Base-by-base conservation (phyloP, 306 rosid genomes). In the Vachellia pachyceras region DNA sequence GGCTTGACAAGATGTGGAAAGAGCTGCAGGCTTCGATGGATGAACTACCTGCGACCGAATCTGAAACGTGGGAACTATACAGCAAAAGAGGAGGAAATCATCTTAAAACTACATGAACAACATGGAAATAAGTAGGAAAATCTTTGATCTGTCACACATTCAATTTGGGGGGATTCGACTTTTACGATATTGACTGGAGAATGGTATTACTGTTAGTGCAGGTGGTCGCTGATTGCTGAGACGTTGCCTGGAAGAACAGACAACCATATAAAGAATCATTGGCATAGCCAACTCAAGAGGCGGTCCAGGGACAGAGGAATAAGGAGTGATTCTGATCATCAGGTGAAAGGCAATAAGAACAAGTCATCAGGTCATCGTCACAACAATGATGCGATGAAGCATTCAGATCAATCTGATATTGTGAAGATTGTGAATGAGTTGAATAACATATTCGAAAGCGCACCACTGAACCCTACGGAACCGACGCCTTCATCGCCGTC, bases 11-110 rank as follows among this genome's bases (percentile, higher is more conserved):
- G 97, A 73, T 94, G 98, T 73, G 98, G 97, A 41, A 94, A 94
- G 84, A 94, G 98, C 70, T 94, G 98, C 83, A 86, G 97, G 67
- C 85, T 92, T 18, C 90, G 97, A 45, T 92, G 94, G 98, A 88
- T 85, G 81, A 94, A 94, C 70, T 90, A 94, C 77, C 87, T 94
- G 29, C 78, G 88, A 47, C 95, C 91, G 54, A 89, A 87, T 78
- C 87, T 94, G 46, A 92, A 87, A 82, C 89, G 82, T 44, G 98
- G 97, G 14, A 89, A 79, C 54, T 92, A 80, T 68, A 81, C 94
- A 7, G 82, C 73, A 9, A 76, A 84, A 60, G 95, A 94, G 82
- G 92, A 92, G 60, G 71, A 81, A 61, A 65, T 83, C 10, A 91
- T 94, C 90, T 80, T 76, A 44, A 84, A 89, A 63, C 82, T 89